Evolutionary conservation across 805 yeast species (phyloP), one percentile per base, ranked within the genome.

Genomic region (Candida nanaspora): DNA sequence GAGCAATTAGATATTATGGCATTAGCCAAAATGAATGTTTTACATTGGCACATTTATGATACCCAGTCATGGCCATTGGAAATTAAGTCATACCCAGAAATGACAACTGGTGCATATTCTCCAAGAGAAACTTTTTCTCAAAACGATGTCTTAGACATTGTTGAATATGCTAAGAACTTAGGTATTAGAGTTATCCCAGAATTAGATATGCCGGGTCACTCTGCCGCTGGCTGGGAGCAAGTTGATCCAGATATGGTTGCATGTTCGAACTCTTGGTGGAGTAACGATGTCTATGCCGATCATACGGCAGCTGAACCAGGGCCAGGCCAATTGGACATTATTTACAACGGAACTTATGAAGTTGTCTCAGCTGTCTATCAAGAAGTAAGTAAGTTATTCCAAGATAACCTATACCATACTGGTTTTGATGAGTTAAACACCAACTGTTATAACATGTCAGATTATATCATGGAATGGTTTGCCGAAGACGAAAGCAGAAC

Each of bases 161-260:
- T 67, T 16, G 44, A 46, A 20, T 66, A 64, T 48, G 70, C 67
- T 4, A 41, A 44, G 11, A 49, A 35, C 2, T 48, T 65, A 37
- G 72, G 71, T n/a, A 62, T 67, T 10, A 57, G 72, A 41, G 53
- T 68, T 15, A 47, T 67, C 22, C 70, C 72, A 6, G 72, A 67
- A 46, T 46, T 67, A 25, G 72, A 68, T 44, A 44, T 62, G 49
- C 71, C 72, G 5, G 71, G 70, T 2, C 72, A 68, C 45, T 52
- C 69, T 14, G 48, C 60, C 23, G 59, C 70, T 6, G 72, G 72
- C 3, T 68, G 66, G 66, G 43, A 43, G 29, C 58, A 52, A 37
- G 48, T 64, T 26, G 62, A 63, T 43, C 53, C 58, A 2, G 49
- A 49, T 22, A 40, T 63, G 26, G 52, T 65, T 25, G 55, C 63